Conservation (phyloP, 495 filamentous ascomycete genomes). For the Trichoderma gamsii region DNA sequence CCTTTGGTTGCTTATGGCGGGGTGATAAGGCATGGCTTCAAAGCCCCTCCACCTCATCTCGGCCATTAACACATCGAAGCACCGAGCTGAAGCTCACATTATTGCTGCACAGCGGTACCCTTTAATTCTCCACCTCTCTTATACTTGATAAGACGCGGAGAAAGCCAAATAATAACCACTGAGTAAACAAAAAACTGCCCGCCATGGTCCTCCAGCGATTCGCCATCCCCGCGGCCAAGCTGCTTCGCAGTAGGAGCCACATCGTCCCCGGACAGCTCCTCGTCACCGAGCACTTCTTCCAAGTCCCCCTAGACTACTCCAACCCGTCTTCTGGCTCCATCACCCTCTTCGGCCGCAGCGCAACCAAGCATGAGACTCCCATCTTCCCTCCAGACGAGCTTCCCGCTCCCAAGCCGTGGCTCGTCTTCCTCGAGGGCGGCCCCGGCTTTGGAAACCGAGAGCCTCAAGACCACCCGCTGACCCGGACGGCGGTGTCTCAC, state of each 20-base stretch:
- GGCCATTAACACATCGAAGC: too few relatives aligned
- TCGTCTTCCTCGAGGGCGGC: constrained; percentile 64
- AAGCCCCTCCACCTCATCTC: too few relatives aligned
- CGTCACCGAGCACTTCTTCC: constrained; percentile 77
- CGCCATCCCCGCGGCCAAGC: constrained; percentile 11
- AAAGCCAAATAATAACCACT: too few relatives aligned
- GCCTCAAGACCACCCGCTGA: constrained; percentile 65
- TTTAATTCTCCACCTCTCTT: too few relatives aligned
- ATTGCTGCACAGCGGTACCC: too few relatives aligned
- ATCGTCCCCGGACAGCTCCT: constrained; percentile 60
- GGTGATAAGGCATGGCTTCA: too few relatives aligned
- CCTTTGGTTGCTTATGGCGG: too few relatives aligned
- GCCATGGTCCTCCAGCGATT: constrained; percentile 4
- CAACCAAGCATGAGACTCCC: constrained; percentile 56
- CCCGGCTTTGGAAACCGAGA: constrained; percentile 68
- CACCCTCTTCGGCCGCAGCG: constrained; percentile 70
- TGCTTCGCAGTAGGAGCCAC: constrained; percentile 25
- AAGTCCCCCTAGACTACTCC: constrained; percentile 71
- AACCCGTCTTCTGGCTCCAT: constrained; percentile 56
- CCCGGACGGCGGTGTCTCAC: constrained; percentile 62
- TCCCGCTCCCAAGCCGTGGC: constrained; percentile 43
- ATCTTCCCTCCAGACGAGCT: constrained; percentile 37
- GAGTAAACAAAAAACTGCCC: neutral
- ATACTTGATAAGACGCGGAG: too few relatives aligned
- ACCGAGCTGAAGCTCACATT: too few relatives aligned